Conservation (phyloP, 192 early-diverging fungal genomes). For the Entomortierella beljakovae region DNA sequence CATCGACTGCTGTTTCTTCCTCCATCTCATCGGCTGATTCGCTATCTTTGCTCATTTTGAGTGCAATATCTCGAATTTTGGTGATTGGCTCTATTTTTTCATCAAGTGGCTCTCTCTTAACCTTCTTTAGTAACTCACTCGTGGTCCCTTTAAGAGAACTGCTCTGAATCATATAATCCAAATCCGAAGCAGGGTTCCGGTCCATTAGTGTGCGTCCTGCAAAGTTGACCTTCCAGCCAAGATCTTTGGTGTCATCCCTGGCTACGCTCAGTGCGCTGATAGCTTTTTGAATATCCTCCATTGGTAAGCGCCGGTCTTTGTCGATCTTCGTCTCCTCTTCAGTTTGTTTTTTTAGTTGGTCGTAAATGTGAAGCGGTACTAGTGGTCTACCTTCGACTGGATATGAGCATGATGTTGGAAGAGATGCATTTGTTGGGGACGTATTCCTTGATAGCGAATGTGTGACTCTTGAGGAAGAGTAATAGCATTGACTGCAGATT, state of each 20-base stretch:
- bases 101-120: neutral
- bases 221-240: neutral
- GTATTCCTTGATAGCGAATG: neutral
- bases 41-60: too few relatives aligned
- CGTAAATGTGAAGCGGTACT: neutral
- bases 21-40: too few relatives aligned
- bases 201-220: conserved; percentile 1
- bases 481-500: conserved; percentile 34
- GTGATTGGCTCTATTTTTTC: too few relatives aligned
- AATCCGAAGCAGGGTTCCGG: conserved; percentile 16
- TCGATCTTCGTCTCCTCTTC: neutral
- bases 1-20: too few relatives aligned
- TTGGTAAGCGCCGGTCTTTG: neutral
- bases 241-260: conserved; percentile 2
- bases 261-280: neutral
- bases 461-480: conserved; percentile 9
- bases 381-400: conserved; percentile 6
- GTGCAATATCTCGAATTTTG: too few relatives aligned
- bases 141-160: neutral
- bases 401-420: conserved; percentile 26
- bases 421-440: neutral
- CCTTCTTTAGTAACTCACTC: neutral
- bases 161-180: conserved; percentile 19
- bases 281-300: neutral
- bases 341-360: neutral